Base-by-base conservation (phyloP, 352 stramenopile species). In the Pythium rhizo-oryzae region DNA sequence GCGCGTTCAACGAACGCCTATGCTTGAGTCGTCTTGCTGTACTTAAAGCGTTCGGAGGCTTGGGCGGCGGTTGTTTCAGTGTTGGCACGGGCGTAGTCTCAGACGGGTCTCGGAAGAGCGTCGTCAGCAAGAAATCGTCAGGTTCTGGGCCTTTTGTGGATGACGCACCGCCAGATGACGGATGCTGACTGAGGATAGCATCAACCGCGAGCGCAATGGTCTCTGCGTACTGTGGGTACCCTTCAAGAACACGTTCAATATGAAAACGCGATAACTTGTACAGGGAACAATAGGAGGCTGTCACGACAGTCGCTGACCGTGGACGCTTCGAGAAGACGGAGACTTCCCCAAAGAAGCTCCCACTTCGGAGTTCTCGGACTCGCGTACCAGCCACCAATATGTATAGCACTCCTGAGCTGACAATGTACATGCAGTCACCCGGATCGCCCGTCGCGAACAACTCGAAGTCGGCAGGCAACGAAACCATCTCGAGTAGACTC, bases 361-460 rank as follows among this genome's bases (percentile, higher is more conserved):
- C 84, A 30, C 84, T 82, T 4, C 77, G 67, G 23, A 92, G 69
- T 57, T 92, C 84, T n/a, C 84, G 79, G 4, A 92, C 79, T 47
- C 87, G 88, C 16, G 76, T 62, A 0, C 72, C 80, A 56, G 79
- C 76, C 13, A 91, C 84, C 11, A 89, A 46, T 57, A 92, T 88
- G 37, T 85, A 72, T 2, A 92, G 65, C 1, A 87, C 69, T 0
- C 82, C 84, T 0, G 82, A 88, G 33, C 85, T 86, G 24, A 93
- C 85, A 33, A 89, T 69, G 46, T 90, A 92, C 85, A 93, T 92
- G 44, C 75, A 84, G 59, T 93, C 85, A 0, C 85, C 85, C n/a
- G 76, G 67, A 30, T 91, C 83, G 8, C 85, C 85, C 21, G 68
- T 69, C 18, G 78, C 65, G 53, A 84, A 93, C 1, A 93, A 57